Evolutionary conservation across 768 basidiomycete species (phyloP).

Genomic region (Candolleomyces efflorescens): DNA sequence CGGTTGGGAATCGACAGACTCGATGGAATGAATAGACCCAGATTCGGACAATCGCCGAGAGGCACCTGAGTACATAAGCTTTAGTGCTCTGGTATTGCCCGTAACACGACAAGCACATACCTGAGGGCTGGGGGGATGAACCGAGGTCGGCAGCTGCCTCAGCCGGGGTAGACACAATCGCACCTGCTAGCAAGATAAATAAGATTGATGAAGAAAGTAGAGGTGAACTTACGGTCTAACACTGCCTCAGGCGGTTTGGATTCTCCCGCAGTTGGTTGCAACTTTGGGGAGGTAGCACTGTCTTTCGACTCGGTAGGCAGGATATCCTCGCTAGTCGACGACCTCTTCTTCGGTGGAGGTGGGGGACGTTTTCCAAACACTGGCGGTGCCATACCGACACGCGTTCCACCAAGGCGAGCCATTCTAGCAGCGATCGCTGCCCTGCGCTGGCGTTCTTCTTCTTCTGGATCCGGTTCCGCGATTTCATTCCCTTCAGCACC

Average conservation of each 20-base stretch:
- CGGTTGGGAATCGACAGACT: constrained; percentile 23
- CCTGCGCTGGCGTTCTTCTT: constrained; percentile 73
- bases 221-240: background rate
- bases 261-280: background rate
- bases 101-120: background rate
- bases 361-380: constrained; percentile 52
- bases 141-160: constrained; percentile 3
- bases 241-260: background rate
- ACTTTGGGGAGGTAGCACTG: constrained; percentile 9
- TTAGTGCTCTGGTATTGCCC: background rate
- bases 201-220: background rate
- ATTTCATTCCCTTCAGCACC: constrained; percentile 21
- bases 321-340: constrained; percentile 19
- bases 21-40: constrained; percentile 21
- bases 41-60: constrained; percentile 9
- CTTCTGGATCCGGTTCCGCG: constrained; percentile 46
- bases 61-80: background rate
- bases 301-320: constrained; percentile 8
- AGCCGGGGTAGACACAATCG: background rate
- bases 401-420: constrained; percentile 86
- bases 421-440: constrained; percentile 89
- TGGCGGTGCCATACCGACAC: constrained; percentile 76
- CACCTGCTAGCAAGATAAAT: background rate
- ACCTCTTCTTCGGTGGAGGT: constrained; percentile 25
- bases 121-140: background rate